These are phyloP conservation scores for Cladobotryum protrusum DNA, from an alignment of 2,329 filamentous ascomycete genomes.

Conservation along the genomic window DNA sequence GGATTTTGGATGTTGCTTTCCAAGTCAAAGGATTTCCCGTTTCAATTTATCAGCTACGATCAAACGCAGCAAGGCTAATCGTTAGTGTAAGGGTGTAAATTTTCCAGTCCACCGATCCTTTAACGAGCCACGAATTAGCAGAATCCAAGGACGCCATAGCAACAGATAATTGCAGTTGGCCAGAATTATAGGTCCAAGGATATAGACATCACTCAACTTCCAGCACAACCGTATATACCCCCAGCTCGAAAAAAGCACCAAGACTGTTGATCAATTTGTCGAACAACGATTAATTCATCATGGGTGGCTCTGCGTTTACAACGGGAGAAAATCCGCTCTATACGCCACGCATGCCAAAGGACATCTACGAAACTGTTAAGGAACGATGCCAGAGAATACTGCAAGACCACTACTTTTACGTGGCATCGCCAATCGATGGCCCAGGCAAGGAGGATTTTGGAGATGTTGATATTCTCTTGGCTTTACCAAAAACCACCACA, in stretches of 20 bases:
- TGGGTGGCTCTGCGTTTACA: slow-evolving; percentile 62
- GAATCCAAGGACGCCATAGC: too few species aligned
- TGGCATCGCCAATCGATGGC: slow-evolving; percentile 59
- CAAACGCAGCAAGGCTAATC: too few species aligned
- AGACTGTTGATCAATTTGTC: too few species aligned
- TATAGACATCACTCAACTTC: neutral
- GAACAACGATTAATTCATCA: slow-evolving; percentile 25
- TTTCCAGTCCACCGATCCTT: too few species aligned
- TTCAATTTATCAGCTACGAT: too few species aligned
- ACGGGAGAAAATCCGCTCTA: slow-evolving; percentile 39
- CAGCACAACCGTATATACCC: neutral
- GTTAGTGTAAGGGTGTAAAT: too few species aligned
- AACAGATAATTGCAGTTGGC: too few species aligned
- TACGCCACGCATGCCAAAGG: slow-evolving; percentile 59
- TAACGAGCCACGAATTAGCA: too few species aligned
- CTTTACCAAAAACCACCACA: slow-evolving; percentile 22
- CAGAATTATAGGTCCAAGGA: too few species aligned
- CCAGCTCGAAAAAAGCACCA: neutral
- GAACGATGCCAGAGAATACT: slow-evolving; percentile 41
- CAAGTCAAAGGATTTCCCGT: too few species aligned
- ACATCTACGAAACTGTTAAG: slow-evolving; percentile 50
- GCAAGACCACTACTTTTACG: slow-evolving; percentile 43
- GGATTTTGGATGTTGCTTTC: too few species aligned
- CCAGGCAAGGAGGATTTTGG: slow-evolving; percentile 63
- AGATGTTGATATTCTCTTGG: slow-evolving; percentile 66